Evolutionary conservation across 2,329 filamentous ascomycete species (phyloP), one percentile per base, ranked within the genome.

Genomic region (Pseudovirgaria hyperparasitica): DNA sequence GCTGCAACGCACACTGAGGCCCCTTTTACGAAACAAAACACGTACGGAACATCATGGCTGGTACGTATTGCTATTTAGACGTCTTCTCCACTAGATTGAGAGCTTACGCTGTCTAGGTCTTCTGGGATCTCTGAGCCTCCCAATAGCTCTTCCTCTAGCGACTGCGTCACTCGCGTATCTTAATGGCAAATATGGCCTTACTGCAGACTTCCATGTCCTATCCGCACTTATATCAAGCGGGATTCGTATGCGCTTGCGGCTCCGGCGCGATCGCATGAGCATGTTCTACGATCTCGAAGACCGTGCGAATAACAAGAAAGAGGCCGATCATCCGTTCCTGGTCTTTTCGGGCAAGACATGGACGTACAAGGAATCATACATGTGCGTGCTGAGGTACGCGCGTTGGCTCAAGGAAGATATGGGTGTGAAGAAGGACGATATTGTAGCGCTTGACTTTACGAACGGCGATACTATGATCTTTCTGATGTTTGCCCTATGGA

Each of bases 101-200:
- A n/a, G n/a, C n/a, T n/a, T n/a, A n/a, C n/a, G n/a, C n/a, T n/a
- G n/a, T n/a, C n/a, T n/a, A n/a, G n/a, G n/a, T n/a, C n/a, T n/a
- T n/a, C n/a, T n/a, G n/a, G n/a, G n/a, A n/a, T n/a, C n/a, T n/a
- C n/a, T n/a, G n/a, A n/a, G n/a, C 14, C 26, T 52, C 19, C 41
- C 46, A 9, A 34, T 40, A 28, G 39, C 43, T 12, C 18, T 53
- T 14, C 45, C 50, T 6, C 48, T 45, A n/a, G 46, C 49, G 3
- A 42, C 45, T 5, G 57, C 57, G 14, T 50, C 56, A 6, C 62
- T 69, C 23, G 63, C 65, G 10, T 81, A 82, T 37, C 55, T 80
- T 21, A 69, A 85, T 45, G 80, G 68, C 25, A 81, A 77, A 51
- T 71, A 69, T 41, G 68, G 76, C 40, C 39, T 85, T 25, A 47